phyloP scores from a whole-genome alignment of 805 yeast genomes.

The Metschnikowia orientalis region DNA sequence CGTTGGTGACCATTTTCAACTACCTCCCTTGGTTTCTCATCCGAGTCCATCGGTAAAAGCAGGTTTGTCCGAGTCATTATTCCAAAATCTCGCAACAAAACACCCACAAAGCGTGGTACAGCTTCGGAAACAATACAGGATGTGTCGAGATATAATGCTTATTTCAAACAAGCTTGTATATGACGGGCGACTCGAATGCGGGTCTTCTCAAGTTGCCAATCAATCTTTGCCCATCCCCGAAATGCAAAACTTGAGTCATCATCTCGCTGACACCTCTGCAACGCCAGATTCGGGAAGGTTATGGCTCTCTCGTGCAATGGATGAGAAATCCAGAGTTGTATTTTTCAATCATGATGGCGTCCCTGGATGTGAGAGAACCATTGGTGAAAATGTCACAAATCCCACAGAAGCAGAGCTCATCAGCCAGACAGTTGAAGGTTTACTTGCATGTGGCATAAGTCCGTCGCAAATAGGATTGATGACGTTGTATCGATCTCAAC shows the following conservation, averaged over 20 bases:
- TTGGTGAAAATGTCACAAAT: slow-evolving; percentile 71
- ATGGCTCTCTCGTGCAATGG: slow-evolving; percentile 60
- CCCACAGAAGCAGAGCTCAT: slow-evolving; percentile 66
- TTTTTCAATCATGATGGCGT: slow-evolving; percentile 76
- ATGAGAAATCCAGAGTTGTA: slow-evolving; percentile 56
- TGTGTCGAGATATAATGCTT: slow-evolving; percentile 86
- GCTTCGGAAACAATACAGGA: slow-evolving; percentile 80
- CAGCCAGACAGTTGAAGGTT: slow-evolving; percentile 54
- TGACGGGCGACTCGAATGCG: slow-evolving; percentile 72
- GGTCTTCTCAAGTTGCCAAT: slow-evolving; percentile 56
- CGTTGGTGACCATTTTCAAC: slow-evolving; percentile 95
- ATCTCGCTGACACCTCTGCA: slow-evolving; percentile 5
- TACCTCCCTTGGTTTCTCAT: slow-evolving; percentile 78
- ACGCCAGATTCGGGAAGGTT: slow-evolving; percentile 8
- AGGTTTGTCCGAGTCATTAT: slow-evolving; percentile 73
- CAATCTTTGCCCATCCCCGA: slow-evolving; percentile 51
- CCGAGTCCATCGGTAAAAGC: slow-evolving; percentile 56
- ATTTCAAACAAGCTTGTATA: slow-evolving; percentile 78
- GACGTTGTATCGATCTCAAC: slow-evolving; percentile 83
- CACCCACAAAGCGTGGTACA: slow-evolving; percentile 76
- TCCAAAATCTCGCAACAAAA: slow-evolving; percentile 64
- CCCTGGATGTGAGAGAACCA: slow-evolving; percentile 50
- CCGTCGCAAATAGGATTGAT: slow-evolving; percentile 72
- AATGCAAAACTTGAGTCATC: slow-evolving; percentile 21
- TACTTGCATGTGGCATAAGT: slow-evolving; percentile 56